Conservation (phyloP, 257 asterid species). For the Catharanthus roseus region DNA sequence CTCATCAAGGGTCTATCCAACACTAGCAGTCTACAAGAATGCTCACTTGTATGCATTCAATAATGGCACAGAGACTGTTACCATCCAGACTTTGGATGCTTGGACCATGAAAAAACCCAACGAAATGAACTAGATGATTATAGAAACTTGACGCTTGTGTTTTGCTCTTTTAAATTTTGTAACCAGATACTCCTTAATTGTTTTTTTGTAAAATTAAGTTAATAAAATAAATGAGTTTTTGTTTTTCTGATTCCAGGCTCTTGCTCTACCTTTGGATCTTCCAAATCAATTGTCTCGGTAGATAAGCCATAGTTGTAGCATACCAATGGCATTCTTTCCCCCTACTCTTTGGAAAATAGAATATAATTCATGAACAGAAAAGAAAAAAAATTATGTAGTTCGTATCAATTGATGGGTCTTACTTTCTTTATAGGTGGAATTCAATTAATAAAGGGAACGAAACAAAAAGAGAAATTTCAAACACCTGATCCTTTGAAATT, state of each 20-base stretch:
- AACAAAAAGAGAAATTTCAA: no score
- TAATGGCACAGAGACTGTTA: conserved; percentile 40
- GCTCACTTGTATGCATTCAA: conserved; percentile 37
- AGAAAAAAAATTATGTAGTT: no score
- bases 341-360: no score
- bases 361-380: no score
- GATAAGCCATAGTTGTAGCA: no score
- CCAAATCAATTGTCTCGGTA: background rate
- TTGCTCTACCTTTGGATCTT: background rate
- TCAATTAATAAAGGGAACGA: no score
- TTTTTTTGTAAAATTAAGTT: background rate
- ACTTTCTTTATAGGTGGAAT: no score
- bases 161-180: background rate
- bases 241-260: background rate
- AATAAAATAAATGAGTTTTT: background rate
- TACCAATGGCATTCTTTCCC: no score
- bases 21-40: conserved; percentile 22
- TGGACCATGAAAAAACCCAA: conserved; percentile 35
- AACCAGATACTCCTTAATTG: no score
- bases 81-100: conserved; percentile 28
- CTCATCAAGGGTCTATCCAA: conserved; percentile 46
- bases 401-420: no score
- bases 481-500: no score
- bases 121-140: conserved; percentile 16
- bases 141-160: no score